Conservation (phyloP, 345 rosid species). For the Brassica nigra region DNA sequence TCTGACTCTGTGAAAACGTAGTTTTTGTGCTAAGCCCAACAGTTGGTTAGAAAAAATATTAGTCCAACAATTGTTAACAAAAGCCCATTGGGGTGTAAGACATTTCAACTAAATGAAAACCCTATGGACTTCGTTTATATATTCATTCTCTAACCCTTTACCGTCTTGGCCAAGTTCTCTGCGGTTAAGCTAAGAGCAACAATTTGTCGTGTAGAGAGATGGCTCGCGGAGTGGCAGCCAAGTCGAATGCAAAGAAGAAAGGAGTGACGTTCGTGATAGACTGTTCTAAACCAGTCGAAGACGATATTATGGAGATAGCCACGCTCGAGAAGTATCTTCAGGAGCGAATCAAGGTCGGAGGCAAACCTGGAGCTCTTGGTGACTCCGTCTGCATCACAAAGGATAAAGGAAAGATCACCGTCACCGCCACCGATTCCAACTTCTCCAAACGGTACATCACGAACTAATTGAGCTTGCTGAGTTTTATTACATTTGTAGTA, state of each 20-base stretch:
- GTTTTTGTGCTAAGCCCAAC: not conserved
- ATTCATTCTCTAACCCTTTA: too few relatives aligned
- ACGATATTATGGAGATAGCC: slow-evolving; percentile 77
- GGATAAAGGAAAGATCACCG: slow-evolving; percentile 58
- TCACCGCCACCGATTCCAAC: slow-evolving; percentile 51
- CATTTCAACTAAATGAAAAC: not conserved
- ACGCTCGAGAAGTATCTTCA: slow-evolving; percentile 81
- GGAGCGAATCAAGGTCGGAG: slow-evolving; percentile 82
- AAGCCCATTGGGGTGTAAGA: not conserved
- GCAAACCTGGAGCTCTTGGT: slow-evolving; percentile 79
- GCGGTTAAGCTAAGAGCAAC: not conserved
- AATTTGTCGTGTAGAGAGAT: not conserved
- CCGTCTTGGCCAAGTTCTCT: not conserved
- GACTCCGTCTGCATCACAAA: slow-evolving; percentile 54
- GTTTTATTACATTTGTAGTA: not conserved
- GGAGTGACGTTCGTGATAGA: slow-evolving; percentile 60
- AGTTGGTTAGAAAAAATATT: not conserved
- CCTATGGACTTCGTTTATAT: not conserved
- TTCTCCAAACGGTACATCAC: slow-evolving; percentile 67
- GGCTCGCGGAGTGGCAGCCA: slow-evolving; percentile 40
- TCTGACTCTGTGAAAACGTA: not conserved
- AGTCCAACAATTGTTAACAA: not conserved
- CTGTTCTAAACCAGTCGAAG: slow-evolving; percentile 76
- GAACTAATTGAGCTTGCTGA: not conserved
- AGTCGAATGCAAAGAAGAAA: slow-evolving; percentile 59